These are phyloP conservation scores for Arthrobotrys entomopaga DNA, from an alignment of 2,329 filamentous ascomycete species.

Conservation along the genomic window DNA sequence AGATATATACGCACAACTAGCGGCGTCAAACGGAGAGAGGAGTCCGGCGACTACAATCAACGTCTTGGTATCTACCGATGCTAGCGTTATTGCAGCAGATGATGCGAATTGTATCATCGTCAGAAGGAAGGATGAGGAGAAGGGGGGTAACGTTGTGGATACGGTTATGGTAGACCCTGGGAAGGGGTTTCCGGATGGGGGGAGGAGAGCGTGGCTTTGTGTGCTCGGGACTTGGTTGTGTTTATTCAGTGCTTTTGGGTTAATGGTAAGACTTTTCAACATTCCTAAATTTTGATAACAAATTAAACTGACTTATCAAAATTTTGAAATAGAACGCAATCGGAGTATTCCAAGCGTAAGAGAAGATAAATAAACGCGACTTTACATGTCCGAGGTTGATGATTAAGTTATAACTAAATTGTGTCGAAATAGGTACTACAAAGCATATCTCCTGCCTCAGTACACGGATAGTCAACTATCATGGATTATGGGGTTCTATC, in stretches of 20 bases:
- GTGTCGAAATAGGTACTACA: slow-evolving; percentile 34
- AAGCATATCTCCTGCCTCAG: slow-evolving; percentile 46
- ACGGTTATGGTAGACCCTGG: slow-evolving; percentile 9
- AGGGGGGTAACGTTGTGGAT: slow-evolving; percentile 2
- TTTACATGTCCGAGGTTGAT: no score
- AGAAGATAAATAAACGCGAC: no score
- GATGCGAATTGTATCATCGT: slow-evolving; percentile 27
- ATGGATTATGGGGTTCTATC: slow-evolving; percentile 49
- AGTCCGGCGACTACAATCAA: slow-evolving; percentile 47
- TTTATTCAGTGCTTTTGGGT: slow-evolving; percentile 48
- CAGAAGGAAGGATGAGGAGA: slow-evolving; percentile 12
- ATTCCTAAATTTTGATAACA: background rate
- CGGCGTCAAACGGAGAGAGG: slow-evolving; percentile 18
- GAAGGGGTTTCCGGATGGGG: slow-evolving; percentile 49
- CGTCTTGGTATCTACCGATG: slow-evolving; percentile 23
- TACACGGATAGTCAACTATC: slow-evolving; percentile 53
- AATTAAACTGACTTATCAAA: background rate
- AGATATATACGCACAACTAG: slow-evolving; percentile 9
- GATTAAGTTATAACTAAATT: background rate
- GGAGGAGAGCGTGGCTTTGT: slow-evolving; percentile 45
- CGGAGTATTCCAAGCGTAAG: slow-evolving; percentile 52
- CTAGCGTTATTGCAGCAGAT: slow-evolving; percentile 40
- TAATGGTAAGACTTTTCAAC: slow-evolving; percentile 36
- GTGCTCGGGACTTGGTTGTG: slow-evolving; percentile 51
- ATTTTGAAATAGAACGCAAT: slow-evolving; percentile 40